phyloP scores from a whole-genome alignment of 2,329 filamentous ascomycete species.

The Penicillium sp. region DNA sequence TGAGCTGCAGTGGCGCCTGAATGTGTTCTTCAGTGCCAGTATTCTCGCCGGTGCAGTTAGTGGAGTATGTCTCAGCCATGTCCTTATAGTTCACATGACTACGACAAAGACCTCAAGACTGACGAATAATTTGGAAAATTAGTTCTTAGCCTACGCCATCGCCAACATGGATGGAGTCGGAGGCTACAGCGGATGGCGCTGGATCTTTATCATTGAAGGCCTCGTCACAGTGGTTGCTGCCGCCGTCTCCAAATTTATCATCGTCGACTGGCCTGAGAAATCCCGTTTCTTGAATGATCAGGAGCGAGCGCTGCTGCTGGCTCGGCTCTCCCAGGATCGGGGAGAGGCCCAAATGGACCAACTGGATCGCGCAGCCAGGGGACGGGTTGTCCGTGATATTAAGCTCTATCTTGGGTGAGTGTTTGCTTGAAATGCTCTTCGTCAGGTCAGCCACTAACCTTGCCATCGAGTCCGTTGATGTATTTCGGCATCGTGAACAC shows the following conservation, averaged over 20 bases:
- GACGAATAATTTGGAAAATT: not conserved
- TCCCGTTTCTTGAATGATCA: constrained; percentile 50
- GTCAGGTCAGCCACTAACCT: not conserved
- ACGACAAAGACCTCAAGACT: not conserved
- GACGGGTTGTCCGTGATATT: constrained; percentile 49
- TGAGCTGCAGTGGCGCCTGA: constrained; percentile 43
- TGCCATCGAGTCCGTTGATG: constrained; percentile 51
- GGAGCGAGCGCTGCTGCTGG: constrained; percentile 47
- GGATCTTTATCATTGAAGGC: constrained; percentile 55
- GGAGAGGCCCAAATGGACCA: constrained; percentile 55
- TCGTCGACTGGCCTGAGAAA: constrained; percentile 48
- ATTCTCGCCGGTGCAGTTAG: constrained; percentile 45
- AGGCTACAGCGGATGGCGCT: constrained; percentile 46
- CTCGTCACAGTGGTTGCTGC: constrained; percentile 51
- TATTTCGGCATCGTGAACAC: constrained; percentile 62
- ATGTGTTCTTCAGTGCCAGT: constrained; percentile 36
- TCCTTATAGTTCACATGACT: too few species aligned
- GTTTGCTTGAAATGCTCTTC: not conserved
- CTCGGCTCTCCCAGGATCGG: constrained; percentile 46
- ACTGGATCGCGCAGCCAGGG: constrained; percentile 51
- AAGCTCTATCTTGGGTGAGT: constrained; percentile 43
- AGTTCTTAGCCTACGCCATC: constrained; percentile 47
- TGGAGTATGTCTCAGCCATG: constrained; percentile 27
- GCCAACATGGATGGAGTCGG: constrained; percentile 43
- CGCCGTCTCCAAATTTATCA: constrained; percentile 52